These are phyloP conservation scores for Fusarium anguioides DNA, from an alignment of 2,329 filamentous ascomycete genomes.

Conservation along the genomic window DNA sequence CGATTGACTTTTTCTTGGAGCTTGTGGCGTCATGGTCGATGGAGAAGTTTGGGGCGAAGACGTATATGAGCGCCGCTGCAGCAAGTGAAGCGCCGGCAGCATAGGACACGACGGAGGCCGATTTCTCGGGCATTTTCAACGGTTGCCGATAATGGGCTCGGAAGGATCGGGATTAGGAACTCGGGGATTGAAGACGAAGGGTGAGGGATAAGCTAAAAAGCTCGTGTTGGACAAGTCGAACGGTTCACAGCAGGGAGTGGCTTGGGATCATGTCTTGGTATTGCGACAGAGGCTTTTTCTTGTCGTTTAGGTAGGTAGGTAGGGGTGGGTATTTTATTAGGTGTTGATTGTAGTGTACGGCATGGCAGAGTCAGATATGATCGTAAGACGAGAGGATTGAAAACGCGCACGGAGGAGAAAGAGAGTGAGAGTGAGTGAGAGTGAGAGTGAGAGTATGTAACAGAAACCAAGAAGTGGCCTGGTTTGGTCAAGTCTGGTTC, in stretches of 20 bases:
- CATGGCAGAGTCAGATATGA: slow-evolving; percentile 13
- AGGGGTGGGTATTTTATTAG: background rate
- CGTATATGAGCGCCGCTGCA: slow-evolving; percentile 93
- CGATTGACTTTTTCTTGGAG: slow-evolving; percentile 83
- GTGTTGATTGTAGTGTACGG: background rate
- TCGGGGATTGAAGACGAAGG: background rate
- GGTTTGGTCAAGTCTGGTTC: slow-evolving; percentile 16
- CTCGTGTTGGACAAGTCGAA: slow-evolving; percentile 43
- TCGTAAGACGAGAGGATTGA: background rate
- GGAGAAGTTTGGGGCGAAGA: slow-evolving; percentile 97
- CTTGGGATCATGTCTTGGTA: slow-evolving; percentile 40
- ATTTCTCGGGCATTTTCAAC: slow-evolving; percentile 52
- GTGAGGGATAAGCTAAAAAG: background rate
- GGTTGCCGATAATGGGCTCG: slow-evolving; percentile 32
- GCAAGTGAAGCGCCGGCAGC: slow-evolving; percentile 95
- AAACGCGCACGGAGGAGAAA: slow-evolving; percentile 2
- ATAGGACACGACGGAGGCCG: slow-evolving; percentile 75
- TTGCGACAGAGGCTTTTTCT: slow-evolving; percentile 8
- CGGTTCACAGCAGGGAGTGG: slow-evolving; percentile 36
- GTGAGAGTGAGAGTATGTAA: slow-evolving; percentile 17
- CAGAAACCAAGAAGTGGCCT: slow-evolving; percentile 19
- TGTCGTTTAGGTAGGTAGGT: background rate
- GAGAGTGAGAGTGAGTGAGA: background rate
- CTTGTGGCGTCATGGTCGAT: slow-evolving; percentile 82
- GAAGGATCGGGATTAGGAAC: slow-evolving; percentile 33